Conservation (phyloP, 176 grass and related monocot species). For the Areca catechu region DNA sequence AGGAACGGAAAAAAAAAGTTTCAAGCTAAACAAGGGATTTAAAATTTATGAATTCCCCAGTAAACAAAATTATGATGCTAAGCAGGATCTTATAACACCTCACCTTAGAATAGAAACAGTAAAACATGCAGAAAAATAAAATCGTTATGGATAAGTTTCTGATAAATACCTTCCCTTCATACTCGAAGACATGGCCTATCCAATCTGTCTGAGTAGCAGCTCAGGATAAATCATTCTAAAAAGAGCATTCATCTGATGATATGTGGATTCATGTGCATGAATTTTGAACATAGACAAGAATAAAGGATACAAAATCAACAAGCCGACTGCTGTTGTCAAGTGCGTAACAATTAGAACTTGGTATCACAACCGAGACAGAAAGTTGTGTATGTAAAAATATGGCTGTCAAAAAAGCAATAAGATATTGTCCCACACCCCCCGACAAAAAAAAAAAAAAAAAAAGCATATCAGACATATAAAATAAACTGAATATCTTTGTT, state of each 20-base stretch:
- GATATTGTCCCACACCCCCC: too few species aligned
- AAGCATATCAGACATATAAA: neutral
- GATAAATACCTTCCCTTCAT: constrained; percentile 53
- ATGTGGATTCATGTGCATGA: neutral
- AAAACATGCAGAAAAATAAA: constrained; percentile 16
- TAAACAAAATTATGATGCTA: too few species aligned
- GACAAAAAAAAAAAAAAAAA: constrained; percentile 12
- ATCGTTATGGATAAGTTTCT: constrained; percentile 12
- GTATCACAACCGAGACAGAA: constrained; percentile 32
- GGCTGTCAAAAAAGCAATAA: constrained; percentile 19
- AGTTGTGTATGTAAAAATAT: constrained; percentile 16
- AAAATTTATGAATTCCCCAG: too few species aligned
- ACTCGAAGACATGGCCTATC: constrained; percentile 51
- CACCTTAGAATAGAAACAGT: too few species aligned
- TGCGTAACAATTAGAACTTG: constrained; percentile 70
- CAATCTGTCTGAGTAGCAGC: constrained; percentile 54
- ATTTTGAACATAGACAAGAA: neutral
- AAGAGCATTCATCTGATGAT: constrained; percentile 11
- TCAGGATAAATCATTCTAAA: constrained; percentile 46
- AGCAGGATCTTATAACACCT: too few species aligned
- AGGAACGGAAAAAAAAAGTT: too few species aligned
- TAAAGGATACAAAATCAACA: constrained; percentile 95
- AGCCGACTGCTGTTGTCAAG: constrained; percentile 67
- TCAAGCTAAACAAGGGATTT: too few species aligned
- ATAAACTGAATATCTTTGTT: neutral